A percentile compares a stretch with the other conserved stretches of the same genome.
Evolutionary conservation across 371 early-diverging fungal genomes (phyloP).

Genomic region (Mortierella sp.): DNA sequence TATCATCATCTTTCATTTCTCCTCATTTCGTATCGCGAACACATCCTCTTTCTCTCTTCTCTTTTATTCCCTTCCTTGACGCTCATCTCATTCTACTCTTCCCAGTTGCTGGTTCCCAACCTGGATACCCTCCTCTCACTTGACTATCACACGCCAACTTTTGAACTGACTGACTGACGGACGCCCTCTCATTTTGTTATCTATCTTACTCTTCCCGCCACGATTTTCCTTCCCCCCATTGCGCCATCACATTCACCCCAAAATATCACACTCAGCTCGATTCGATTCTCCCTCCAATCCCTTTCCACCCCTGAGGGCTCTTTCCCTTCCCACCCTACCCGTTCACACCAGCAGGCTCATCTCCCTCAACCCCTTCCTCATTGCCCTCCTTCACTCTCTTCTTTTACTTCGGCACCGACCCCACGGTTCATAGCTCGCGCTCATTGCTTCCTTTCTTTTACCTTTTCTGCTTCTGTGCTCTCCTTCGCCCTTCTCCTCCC

Average conservation of each 20-base stretch:
- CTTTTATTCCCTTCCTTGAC: neutral
- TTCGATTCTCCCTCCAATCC: neutral
- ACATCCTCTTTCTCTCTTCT: neutral
- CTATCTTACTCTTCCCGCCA: neutral
- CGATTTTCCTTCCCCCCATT: neutral
- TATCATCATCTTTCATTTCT: too few relatives aligned
- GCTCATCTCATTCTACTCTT: neutral
- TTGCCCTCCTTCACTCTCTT: too few relatives aligned
- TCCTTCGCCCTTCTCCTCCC: too few relatives aligned
- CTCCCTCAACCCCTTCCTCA: neutral
- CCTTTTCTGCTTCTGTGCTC: too few relatives aligned
- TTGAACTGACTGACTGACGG: too few relatives aligned
- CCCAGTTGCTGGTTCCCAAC: conserved; percentile 7
- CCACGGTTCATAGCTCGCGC: neutral
- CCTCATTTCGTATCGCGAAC: neutral
- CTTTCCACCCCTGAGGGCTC: neutral
- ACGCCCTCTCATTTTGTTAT: neutral
- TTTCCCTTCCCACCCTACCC: neutral
- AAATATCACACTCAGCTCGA: conserved; percentile 11
- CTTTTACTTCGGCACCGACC: neutral
- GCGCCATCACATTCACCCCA: neutral
- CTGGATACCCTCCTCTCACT: neutral
- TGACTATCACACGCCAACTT: neutral
- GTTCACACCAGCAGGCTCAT: neutral
- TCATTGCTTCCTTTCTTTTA: neutral